Percentiles rank a stretch among this genome's conserved stretches.
These are phyloP conservation scores for Termitomyces sp. DNA, from an alignment of 768 basidiomycete genomes.

Conservation along the genomic window DNA sequence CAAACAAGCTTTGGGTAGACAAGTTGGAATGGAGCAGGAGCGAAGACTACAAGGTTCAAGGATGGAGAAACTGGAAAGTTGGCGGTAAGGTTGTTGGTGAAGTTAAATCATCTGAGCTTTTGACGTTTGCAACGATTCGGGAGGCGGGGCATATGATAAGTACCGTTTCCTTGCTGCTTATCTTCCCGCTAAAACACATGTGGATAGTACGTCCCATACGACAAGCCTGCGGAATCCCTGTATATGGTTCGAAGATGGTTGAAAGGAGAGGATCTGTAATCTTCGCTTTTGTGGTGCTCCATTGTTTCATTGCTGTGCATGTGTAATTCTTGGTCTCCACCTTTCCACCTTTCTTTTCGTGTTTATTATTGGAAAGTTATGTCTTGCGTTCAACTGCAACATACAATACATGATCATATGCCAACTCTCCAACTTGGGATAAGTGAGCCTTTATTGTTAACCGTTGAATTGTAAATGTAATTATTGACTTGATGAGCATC, in stretches of 20 bases:
- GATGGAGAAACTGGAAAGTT: constrained; percentile 56
- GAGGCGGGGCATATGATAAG: constrained; percentile 56
- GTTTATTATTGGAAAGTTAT: not conserved
- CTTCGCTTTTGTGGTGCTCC: not conserved
- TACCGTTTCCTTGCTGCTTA: constrained; percentile 12
- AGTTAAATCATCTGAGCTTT: constrained; percentile 28
- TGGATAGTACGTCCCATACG: constrained; percentile 52
- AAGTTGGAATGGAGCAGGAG: constrained; percentile 67
- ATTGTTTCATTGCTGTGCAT: not conserved
- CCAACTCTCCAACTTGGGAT: not conserved
- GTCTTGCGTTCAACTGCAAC: too few relatives aligned
- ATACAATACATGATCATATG: not conserved
- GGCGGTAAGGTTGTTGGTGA: constrained; percentile 43
- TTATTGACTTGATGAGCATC: not conserved
- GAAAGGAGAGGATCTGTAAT: constrained; percentile 31
- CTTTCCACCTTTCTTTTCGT: not conserved
- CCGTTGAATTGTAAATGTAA: not conserved
- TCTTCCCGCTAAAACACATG: constrained; percentile 12
- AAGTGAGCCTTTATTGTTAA: too few relatives aligned
- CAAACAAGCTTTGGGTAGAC: constrained; percentile 74
- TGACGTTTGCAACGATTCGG: constrained; percentile 33
- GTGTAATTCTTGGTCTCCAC: not conserved
- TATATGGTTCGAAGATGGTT: constrained; percentile 66
- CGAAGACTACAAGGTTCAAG: constrained; percentile 38
- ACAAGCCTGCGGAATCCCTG: constrained; percentile 60